phyloP scores from a whole-genome alignment of 129 eudicot genomes.

The Ambrosia trifida region DNA sequence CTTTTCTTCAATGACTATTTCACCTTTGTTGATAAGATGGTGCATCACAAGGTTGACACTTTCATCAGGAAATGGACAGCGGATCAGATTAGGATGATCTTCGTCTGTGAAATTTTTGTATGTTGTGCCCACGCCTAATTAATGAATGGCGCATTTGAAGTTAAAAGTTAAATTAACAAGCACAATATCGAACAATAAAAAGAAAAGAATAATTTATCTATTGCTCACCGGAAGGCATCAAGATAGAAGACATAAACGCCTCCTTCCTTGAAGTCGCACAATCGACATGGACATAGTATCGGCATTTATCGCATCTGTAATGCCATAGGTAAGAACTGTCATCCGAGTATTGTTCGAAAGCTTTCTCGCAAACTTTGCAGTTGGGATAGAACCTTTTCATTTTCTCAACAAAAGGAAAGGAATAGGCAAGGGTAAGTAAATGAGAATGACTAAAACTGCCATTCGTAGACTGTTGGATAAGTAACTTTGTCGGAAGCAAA shows the following conservation, averaged over 20 bases:
- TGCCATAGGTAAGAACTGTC: too few species aligned
- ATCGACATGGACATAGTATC: constrained; percentile 16
- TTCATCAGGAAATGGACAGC: neutral
- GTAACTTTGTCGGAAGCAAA: neutral
- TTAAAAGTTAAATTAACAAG: neutral
- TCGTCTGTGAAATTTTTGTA: neutral
- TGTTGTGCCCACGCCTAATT: neutral
- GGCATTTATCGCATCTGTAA: too few species aligned
- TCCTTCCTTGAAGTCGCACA: constrained; percentile 1
- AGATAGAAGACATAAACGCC: constrained; percentile 10
- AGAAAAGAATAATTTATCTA: neutral
- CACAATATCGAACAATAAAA: neutral
- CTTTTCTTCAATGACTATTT: neutral
- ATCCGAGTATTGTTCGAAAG: too few species aligned
- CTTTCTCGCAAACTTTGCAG: too few species aligned
- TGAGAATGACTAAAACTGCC: neutral
- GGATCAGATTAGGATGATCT: neutral
- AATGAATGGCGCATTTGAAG: neutral
- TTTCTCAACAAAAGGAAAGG: neutral
- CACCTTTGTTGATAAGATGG: neutral
- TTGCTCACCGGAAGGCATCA: neutral
- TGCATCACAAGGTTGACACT: neutral
- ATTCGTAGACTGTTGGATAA: neutral
- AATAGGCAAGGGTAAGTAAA: neutral
- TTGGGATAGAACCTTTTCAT: too few species aligned